Percentiles rank a stretch among this genome's conserved stretches.
Evolutionary conservation across 2,329 filamentous ascomycete genomes (phyloP).

Genomic region (Fusarium sp.): DNA sequence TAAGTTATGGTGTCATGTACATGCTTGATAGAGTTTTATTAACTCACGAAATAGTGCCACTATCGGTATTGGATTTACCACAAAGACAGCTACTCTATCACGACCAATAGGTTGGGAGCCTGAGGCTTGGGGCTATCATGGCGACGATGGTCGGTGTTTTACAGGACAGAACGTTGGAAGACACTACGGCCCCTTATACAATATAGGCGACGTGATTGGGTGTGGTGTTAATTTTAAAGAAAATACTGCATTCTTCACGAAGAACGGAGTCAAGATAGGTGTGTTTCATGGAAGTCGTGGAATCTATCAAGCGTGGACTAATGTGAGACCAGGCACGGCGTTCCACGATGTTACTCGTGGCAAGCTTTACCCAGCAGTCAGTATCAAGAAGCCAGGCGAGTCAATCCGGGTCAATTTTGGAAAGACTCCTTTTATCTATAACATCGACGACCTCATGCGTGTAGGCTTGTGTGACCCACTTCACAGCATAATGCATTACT

Average conservation of each 20-base stretch:
- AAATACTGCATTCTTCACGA: conserved; percentile 76
- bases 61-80: conserved; percentile 74
- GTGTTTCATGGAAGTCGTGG: conserved; percentile 42
- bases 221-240: conserved; percentile 76
- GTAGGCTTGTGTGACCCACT: conserved; percentile 60
- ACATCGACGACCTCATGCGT: conserved; percentile 89
- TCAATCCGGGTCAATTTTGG: conserved; percentile 75
- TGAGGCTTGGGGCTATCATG: conserved; percentile 77
- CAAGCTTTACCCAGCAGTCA: conserved; percentile 75
- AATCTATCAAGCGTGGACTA: conserved; percentile 35
- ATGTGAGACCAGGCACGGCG: conserved; percentile 66
- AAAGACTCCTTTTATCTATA: conserved; percentile 84
- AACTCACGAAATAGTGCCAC: conserved; percentile 61
- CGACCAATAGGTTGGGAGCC: conserved; percentile 76
- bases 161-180: conserved; percentile 69
- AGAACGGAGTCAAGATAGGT: conserved; percentile 72
- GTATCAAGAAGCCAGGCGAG: conserved; percentile 75
- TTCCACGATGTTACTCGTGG: conserved; percentile 75
- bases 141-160: conserved; percentile 75
- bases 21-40: conserved; percentile 2
- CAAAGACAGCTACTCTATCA: conserved; percentile 65
- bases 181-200: conserved; percentile 69
- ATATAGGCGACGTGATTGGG: conserved; percentile 70
- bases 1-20: conserved; percentile 55
- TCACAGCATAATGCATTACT: conserved; percentile 16